Conservation (phyloP, 441 rosid genomes). For the Gossypium schwendimanii region DNA sequence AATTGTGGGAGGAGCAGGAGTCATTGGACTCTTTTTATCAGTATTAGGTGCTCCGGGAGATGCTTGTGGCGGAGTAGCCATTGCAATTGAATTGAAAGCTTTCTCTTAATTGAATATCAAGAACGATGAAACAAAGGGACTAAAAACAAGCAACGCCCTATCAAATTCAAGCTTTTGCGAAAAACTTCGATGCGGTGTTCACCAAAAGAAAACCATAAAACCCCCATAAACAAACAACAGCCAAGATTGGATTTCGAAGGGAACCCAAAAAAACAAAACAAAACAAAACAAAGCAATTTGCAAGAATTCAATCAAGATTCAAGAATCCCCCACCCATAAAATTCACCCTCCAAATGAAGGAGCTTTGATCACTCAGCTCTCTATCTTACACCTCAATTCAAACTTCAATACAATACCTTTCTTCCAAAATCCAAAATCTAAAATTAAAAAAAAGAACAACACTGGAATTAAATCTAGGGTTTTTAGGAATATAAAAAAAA, state of each 20-base stretch:
- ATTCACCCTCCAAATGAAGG: conserved; percentile 13
- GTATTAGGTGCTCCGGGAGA: conserved; percentile 38
- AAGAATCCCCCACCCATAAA: conserved; percentile 16
- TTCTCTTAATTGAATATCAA: neutral
- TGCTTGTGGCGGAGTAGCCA: conserved; percentile 56
- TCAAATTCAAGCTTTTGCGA: neutral
- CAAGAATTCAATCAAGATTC: conserved; percentile 20
- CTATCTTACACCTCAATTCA: conserved; percentile 18
- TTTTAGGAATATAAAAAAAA: conserved; percentile 9
- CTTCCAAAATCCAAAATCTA: conserved; percentile 10
- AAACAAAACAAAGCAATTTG: conserved; percentile 5
- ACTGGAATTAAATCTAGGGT: conserved; percentile 25
- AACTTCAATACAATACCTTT: conserved; percentile 12
- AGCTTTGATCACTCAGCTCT: conserved; percentile 1
- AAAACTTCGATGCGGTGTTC: conserved; percentile 11
- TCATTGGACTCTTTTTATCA: conserved; percentile 33
- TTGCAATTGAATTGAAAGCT: conserved; percentile 23
- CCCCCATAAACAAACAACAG: conserved; percentile 19
- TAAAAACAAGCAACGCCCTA: neutral
- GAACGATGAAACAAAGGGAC: neutral
- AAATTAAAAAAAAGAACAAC: neutral
- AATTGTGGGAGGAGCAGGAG: conserved; percentile 39
- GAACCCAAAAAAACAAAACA: conserved; percentile 28
- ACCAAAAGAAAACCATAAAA: conserved; percentile 21
- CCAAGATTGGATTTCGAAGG: conserved; percentile 22